These are phyloP conservation scores for Casaregolazyma suthepensis DNA, from an alignment of 1,139 yeast genomes.

Conservation along the genomic window DNA sequence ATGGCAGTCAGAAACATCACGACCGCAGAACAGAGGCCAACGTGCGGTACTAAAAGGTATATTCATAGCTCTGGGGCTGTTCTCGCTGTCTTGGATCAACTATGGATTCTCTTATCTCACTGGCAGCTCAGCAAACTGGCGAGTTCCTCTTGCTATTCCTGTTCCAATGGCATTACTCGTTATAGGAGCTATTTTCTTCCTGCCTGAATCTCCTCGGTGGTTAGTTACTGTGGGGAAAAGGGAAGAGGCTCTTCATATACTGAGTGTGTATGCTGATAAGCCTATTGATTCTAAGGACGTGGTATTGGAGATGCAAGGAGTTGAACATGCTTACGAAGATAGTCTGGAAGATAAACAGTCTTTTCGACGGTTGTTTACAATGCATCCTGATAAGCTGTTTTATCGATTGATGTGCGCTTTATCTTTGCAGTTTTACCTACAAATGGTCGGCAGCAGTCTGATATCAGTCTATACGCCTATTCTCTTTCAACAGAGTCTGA, in stretches of 20 bases:
- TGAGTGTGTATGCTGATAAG: conserved; percentile 60
- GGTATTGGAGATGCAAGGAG: conserved; percentile 56
- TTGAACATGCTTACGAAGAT: conserved; percentile 29
- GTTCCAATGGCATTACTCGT: conserved; percentile 41
- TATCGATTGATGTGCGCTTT: conserved; percentile 62
- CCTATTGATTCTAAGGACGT: conserved; percentile 57
- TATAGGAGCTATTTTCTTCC: conserved; percentile 51
- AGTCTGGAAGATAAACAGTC: neutral
- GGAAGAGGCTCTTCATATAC: conserved; percentile 53
- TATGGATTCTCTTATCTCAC: conserved; percentile 34
- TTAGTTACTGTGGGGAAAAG: conserved; percentile 48
- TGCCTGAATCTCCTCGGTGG: conserved; percentile 80
- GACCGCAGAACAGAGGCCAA: conserved; percentile 17
- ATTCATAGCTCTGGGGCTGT: conserved; percentile 12
- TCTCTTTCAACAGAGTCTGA: conserved; percentile 69
- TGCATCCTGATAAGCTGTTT: conserved; percentile 59
- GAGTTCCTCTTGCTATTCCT: conserved; percentile 52
- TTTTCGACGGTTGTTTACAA: neutral
- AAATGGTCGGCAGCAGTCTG: conserved; percentile 74
- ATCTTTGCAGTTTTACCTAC: conserved; percentile 63
- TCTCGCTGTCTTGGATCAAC: conserved; percentile 14
- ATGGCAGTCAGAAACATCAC: conserved; percentile 18
- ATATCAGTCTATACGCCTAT: conserved; percentile 79
- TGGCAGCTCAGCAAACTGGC: conserved; percentile 61
- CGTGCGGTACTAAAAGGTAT: conserved; percentile 11